phyloP scores from a whole-genome alignment of 306 rosid species.

The Malus sieversii region DNA sequence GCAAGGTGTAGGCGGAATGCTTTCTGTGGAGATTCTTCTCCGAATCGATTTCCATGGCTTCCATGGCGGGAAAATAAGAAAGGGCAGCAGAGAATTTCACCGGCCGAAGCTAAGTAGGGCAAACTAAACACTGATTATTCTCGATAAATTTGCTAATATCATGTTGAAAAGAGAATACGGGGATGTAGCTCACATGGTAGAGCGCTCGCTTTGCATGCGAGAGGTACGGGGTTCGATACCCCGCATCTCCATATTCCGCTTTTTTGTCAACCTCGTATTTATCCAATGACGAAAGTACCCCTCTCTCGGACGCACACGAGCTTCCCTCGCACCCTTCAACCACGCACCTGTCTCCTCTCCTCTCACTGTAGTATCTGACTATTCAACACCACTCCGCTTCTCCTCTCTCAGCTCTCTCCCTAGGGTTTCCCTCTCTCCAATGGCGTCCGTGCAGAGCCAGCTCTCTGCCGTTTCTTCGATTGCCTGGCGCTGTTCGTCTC shows the following conservation, averaged over 20 bases:
- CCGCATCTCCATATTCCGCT: background rate
- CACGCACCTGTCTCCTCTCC: background rate
- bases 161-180: fast-evolving
- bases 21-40: constrained; percentile 39
- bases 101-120: background rate
- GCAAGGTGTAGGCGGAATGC: constrained; percentile 37
- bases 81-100: background rate
- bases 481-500: constrained; percentile 17
- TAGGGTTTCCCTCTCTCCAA: constrained; percentile 18
- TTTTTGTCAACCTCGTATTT: no score
- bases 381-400: background rate
- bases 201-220: no score
- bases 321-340: background rate
- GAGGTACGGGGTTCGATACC: background rate
- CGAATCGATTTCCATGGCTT: constrained; percentile 55
- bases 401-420: background rate
- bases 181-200: background rate
- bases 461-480: constrained; percentile 30
- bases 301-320: background rate
- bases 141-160: fast-evolving
- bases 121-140: background rate
- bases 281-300: background rate
- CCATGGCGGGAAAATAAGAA: constrained; percentile 46
- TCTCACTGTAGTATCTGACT: background rate
- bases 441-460: constrained; percentile 36